phyloP scores from a whole-genome alignment of 1,139 yeast genomes.

The Kazachstania sp. region DNA sequence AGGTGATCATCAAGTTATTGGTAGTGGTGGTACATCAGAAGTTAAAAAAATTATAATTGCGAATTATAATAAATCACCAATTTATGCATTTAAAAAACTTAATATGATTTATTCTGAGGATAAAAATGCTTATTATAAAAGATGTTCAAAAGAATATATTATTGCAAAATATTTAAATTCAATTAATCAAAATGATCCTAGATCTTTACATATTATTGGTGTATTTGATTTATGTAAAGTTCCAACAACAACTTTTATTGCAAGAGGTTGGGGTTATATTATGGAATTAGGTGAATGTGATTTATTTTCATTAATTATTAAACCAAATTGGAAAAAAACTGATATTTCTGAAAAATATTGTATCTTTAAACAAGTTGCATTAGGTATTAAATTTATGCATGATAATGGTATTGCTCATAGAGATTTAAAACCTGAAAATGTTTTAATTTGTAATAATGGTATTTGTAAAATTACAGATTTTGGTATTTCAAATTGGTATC shows the following conservation, averaged over 20 bases:
- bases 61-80: conserved; percentile 14
- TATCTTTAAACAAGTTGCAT: conserved; percentile 40
- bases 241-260: conserved; percentile 42
- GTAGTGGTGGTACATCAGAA: conserved; percentile 67
- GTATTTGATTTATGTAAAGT: conserved; percentile 10
- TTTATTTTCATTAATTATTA: conserved; percentile 50
- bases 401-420: conserved; percentile 76
- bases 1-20: conserved; percentile 40
- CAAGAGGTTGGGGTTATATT: conserved; percentile 71
- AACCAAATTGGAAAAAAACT: conserved; percentile 41
- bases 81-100: conserved; percentile 58
- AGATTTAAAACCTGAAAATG: conserved; percentile 89
- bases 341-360: conserved; percentile 46
- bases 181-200: neutral
- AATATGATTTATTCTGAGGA: conserved; percentile 51
- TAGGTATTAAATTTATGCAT: conserved; percentile 64
- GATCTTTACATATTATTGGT: conserved; percentile 10
- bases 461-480: conserved; percentile 65
- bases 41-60: conserved; percentile 45
- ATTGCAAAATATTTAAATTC: conserved; percentile 44
- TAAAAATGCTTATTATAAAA: conserved; percentile 55
- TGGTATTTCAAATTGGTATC: conserved; percentile 64
- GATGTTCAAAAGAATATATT: conserved; percentile 57
- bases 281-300: conserved; percentile 65
- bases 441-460: conserved; percentile 51